phyloP scores from a whole-genome alignment of 306 rosid genomes.

The Prunus mongolica region DNA sequence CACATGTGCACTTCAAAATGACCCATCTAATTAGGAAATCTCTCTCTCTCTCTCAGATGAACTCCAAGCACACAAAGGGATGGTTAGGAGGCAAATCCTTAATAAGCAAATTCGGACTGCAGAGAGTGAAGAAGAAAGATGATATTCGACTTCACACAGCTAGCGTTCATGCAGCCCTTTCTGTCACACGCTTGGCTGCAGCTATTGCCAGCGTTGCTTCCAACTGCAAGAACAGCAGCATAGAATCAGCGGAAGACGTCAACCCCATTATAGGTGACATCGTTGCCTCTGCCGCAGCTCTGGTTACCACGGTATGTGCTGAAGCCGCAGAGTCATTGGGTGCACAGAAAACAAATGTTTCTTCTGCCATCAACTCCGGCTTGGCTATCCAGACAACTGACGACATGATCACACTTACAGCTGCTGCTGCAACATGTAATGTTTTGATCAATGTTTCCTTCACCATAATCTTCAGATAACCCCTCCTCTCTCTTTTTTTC shows the following conservation, averaged over 20 bases:
- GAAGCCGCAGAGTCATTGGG: conserved; percentile 26
- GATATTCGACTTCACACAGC: conserved; percentile 22
- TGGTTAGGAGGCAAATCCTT: conserved; percentile 8
- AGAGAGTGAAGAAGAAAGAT: conserved; percentile 11
- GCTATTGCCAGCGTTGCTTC: conserved; percentile 23
- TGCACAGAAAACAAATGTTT: conserved; percentile 13
- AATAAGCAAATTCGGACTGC: neutral
- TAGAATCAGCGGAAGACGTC: neutral
- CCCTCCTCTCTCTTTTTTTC: neutral
- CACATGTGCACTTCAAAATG: neutral
- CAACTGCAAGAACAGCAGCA: neutral
- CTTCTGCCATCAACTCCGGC: conserved; percentile 29
- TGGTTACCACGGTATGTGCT: conserved; percentile 23
- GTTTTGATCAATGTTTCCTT: neutral
- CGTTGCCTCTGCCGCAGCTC: conserved; percentile 30
- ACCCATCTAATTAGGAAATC: neutral
- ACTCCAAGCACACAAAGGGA: neutral
- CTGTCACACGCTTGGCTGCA: conserved; percentile 27
- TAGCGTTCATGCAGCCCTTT: conserved; percentile 22
- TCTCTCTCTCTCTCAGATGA: neutral
- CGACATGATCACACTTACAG: conserved; percentile 21
- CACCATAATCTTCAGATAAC: neutral
- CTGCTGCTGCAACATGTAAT: conserved; percentile 26
- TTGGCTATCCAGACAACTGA: conserved; percentile 11
- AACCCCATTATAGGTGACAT: neutral